Conservation (phyloP, 768 basidiomycete species). For the Lactifluus volemus region DNA sequence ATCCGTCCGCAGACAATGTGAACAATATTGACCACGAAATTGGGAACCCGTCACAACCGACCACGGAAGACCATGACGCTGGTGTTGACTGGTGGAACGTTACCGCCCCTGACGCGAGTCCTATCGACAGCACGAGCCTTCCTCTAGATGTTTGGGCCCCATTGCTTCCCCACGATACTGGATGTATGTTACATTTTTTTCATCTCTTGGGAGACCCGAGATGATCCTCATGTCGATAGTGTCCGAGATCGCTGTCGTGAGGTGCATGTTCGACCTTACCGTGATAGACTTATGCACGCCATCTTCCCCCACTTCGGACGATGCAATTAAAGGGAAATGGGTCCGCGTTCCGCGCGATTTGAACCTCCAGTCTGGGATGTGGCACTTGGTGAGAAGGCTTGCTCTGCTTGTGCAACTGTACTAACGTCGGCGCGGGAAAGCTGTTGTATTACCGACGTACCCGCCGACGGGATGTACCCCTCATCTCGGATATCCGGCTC, state of each 20-base stretch:
- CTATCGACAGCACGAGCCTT: constrained; percentile 54
- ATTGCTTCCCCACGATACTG: constrained; percentile 66
- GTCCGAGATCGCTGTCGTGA: constrained; percentile 67
- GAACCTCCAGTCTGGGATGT: constrained; percentile 53
- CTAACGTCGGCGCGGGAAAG: constrained; percentile 27
- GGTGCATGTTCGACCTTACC: constrained; percentile 57
- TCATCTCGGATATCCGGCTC: constrained; percentile 66
- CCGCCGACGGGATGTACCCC: constrained; percentile 67
- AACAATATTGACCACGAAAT: constrained; percentile 20
- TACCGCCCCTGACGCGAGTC: constrained; percentile 26
- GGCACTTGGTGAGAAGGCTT: constrained; percentile 46
- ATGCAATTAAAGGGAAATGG: constrained; percentile 81
- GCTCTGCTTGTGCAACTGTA: constrained; percentile 1
- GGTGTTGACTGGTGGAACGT: constrained; percentile 73
- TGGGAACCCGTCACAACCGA: neutral
- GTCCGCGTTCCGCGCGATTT: constrained; percentile 79
- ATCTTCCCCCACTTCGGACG: constrained; percentile 55
- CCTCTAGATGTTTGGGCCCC: constrained; percentile 79
- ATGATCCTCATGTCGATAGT: constrained; percentile 35
- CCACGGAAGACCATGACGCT: constrained; percentile 26
- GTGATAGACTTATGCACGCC: constrained; percentile 61
- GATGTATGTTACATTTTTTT: constrained; percentile 38
- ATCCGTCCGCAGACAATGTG: constrained; percentile 10
- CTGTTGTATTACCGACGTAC: constrained; percentile 82
- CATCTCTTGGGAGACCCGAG: neutral